Conservation (phyloP, 768 basidiomycete species). For the Mycena leptocephala region DNA sequence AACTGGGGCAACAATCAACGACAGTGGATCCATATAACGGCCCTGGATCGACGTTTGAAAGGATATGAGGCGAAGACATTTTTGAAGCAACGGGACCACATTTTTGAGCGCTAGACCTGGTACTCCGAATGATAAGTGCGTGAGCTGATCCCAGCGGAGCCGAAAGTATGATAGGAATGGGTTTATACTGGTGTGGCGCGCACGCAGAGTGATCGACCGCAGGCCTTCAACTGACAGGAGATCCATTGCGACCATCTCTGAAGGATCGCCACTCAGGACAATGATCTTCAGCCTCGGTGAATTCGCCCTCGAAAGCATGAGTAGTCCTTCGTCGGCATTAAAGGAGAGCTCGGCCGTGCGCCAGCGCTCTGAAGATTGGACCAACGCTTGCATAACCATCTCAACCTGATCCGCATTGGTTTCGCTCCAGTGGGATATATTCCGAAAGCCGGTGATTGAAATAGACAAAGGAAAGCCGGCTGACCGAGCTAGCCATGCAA, state of each 20-base stretch:
- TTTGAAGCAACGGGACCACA: not conserved
- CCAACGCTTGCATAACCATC: not conserved
- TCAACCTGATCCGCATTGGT: not conserved
- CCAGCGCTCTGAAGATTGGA: not conserved
- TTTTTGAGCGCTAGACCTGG: not conserved
- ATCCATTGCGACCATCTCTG: not conserved
- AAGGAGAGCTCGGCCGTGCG: not conserved
- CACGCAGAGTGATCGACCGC: not conserved
- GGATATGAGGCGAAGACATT: not conserved
- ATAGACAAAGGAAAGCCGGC: not conserved
- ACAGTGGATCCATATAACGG: not conserved
- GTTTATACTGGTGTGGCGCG: not conserved
- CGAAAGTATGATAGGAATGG: not conserved
- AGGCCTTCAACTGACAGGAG: not conserved
- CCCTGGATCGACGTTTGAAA: not conserved
- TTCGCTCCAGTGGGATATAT: not conserved
- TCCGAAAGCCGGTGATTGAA: not conserved
- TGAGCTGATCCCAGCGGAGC: not conserved
- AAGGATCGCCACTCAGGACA: not conserved
- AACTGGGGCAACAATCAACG: not conserved
- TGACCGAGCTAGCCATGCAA: not conserved
- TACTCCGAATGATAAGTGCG: not conserved
- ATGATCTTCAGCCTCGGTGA: not conserved
- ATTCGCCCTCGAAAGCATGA: not conserved
- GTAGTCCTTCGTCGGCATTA: not conserved